These are phyloP conservation scores for Cunninghamia lanceolata DNA, from an alignment of 75 land plant genomes.

Conservation along the genomic window DNA sequence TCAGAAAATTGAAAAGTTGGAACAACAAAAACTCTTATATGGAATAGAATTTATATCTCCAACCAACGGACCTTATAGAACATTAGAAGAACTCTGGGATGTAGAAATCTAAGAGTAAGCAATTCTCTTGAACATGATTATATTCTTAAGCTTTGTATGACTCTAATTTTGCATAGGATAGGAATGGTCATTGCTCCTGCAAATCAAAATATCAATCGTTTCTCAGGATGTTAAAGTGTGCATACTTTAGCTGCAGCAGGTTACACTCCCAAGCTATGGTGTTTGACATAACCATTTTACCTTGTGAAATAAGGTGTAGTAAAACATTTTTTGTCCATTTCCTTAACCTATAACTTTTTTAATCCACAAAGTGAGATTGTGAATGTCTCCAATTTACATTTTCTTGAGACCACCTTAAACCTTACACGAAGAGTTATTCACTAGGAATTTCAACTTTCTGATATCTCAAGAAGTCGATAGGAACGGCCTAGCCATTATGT, in stretches of 20 bases:
- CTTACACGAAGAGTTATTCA: no score
- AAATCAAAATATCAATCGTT: background rate
- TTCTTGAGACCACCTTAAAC: no score
- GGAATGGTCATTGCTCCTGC: background rate
- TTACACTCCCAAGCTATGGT: background rate
- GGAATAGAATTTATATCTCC: background rate
- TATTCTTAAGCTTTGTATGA: background rate
- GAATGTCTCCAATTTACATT: background rate
- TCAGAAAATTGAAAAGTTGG: background rate
- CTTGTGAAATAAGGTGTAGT: background rate
- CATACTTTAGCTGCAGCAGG: background rate
- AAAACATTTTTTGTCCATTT: background rate
- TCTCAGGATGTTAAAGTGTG: background rate
- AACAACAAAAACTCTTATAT: background rate
- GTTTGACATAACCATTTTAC: background rate
- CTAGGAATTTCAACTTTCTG: background rate
- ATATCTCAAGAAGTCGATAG: background rate
- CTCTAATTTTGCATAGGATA: background rate
- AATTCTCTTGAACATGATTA: background rate
- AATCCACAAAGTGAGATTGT: background rate
- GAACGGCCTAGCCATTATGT: background rate
- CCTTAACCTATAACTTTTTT: background rate
- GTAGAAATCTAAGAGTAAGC: background rate
- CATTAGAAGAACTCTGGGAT: slow-evolving; percentile 2
- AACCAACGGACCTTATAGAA: background rate